A percentile compares a stretch with the other conserved stretches of the same genome.
phyloP scores from a whole-genome alignment of 1,139 yeast species.

The Candida albicans region DNA sequence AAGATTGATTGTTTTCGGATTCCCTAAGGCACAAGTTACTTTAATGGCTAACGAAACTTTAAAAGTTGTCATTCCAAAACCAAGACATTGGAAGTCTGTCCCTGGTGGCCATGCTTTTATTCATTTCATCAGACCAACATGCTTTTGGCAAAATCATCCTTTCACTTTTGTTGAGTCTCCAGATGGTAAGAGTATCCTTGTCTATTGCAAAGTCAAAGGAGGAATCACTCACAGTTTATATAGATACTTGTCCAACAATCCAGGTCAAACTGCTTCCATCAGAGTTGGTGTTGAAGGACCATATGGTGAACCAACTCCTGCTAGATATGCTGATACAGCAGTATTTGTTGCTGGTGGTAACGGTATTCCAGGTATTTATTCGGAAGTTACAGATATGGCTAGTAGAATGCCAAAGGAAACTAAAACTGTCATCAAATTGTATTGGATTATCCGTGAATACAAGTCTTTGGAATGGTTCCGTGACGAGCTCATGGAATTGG shows the following conservation, averaged over 20 bases:
- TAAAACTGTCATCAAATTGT: conserved; percentile 41
- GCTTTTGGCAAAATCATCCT: conserved; percentile 47
- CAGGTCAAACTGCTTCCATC: conserved; percentile 25
- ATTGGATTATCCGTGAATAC: conserved; percentile 54
- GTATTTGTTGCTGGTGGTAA: conserved; percentile 47
- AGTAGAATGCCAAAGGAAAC: conserved; percentile 43
- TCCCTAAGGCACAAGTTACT: conserved; percentile 34
- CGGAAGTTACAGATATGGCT: conserved; percentile 35
- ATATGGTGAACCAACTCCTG: conserved; percentile 35
- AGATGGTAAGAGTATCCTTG: conserved; percentile 18
- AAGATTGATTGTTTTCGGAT: conserved; percentile 37
- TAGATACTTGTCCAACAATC: conserved; percentile 28
- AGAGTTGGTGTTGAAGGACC: conserved; percentile 43
- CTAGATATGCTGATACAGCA: conserved; percentile 31
- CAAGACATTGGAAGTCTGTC: conserved; percentile 38
- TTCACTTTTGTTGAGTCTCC: conserved; percentile 23
- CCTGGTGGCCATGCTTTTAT: conserved; percentile 57
- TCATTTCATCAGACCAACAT: conserved; percentile 37
- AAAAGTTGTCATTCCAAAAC: conserved; percentile 40
- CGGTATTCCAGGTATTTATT: conserved; percentile 45
- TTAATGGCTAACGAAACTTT: conserved; percentile 40
- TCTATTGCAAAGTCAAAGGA: conserved; percentile 35
- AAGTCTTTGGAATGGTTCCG: conserved; percentile 50
- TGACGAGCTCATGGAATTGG: conserved; percentile 44
- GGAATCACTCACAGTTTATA: conserved; percentile 39